A percentile compares a stretch with the other conserved stretches of the same genome.
phyloP scores from a whole-genome alignment of 2,329 filamentous ascomycete species.

The Colletotrichum filicis region DNA sequence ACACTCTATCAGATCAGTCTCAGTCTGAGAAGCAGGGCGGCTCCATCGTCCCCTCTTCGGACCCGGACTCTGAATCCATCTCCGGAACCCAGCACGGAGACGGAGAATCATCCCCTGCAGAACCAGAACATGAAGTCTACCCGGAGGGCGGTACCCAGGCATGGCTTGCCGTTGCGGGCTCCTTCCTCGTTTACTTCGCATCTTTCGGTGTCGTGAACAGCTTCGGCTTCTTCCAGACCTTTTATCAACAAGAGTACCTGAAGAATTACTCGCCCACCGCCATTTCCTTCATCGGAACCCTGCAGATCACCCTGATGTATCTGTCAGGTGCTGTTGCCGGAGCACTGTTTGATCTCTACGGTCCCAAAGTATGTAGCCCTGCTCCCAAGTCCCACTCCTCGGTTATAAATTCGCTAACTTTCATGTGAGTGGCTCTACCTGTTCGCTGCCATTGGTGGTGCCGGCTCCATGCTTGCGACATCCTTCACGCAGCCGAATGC shows the following conservation, averaged over 20 bases:
- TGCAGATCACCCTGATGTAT: constrained; percentile 53
- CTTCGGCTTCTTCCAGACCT: constrained; percentile 67
- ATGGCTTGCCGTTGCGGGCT: constrained; percentile 20
- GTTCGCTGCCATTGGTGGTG: constrained; percentile 17
- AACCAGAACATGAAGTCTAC: not conserved
- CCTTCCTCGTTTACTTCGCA: not conserved
- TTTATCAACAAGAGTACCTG: constrained; percentile 63
- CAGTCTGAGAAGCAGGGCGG: not conserved
- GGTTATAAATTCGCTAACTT: not conserved
- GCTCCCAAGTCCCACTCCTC: too few species aligned
- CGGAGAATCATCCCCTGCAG: not conserved
- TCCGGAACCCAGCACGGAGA: not conserved
- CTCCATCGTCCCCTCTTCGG: not conserved
- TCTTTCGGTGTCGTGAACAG: constrained; percentile 37
- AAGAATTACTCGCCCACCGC: constrained; percentile 60
- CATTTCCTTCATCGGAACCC: constrained; percentile 68
- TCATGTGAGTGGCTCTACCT: constrained; percentile 22
- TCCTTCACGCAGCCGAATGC: constrained; percentile 25
- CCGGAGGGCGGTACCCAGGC: constrained; percentile 21
- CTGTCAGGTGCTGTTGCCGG: constrained; percentile 52
- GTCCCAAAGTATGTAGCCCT: constrained; percentile 8
- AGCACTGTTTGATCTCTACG: constrained; percentile 50
- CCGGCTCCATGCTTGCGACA: constrained; percentile 24
- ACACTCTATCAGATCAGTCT: not conserved
- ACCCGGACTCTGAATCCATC: not conserved